Evolutionary conservation across 2,329 filamentous ascomycete species (phyloP).

Genomic region (Iodosphaeria phyllophila): DNA sequence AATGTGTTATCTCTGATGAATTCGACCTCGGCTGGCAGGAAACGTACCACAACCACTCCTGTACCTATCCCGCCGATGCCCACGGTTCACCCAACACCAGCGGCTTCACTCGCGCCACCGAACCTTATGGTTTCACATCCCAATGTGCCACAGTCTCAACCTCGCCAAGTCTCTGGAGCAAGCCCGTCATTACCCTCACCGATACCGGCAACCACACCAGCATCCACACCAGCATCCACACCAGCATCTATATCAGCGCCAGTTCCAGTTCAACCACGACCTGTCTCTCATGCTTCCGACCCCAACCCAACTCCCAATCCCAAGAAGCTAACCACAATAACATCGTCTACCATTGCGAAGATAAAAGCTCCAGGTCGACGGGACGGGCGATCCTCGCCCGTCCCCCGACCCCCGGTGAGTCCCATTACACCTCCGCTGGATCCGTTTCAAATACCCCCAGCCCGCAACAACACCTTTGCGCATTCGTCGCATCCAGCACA

Average conservation of each 20-base stretch:
- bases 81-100: not conserved
- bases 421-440: constrained; percentile 33
- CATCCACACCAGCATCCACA: constrained; percentile 1
- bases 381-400: constrained; percentile 20
- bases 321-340: too few species aligned
- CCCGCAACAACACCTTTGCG: constrained; percentile 10
- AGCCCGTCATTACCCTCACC: constrained; percentile 2
- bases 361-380: not conserved
- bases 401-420: constrained; percentile 29
- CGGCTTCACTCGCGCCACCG: not conserved
- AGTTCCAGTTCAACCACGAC: not conserved
- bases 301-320: not conserved
- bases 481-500: constrained; percentile 8
- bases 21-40: constrained; percentile 1
- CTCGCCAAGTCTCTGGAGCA: not conserved
- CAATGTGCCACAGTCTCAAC: not conserved
- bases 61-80: not conserved
- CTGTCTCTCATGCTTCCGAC: not conserved
- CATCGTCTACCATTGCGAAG: too few species aligned
- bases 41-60: not conserved
- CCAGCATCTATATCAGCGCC: not conserved
- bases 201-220: constrained; percentile 2
- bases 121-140: not conserved
- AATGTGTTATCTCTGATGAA: too few species aligned
- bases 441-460: constrained; percentile 14